These are phyloP conservation scores for Myrica gale DNA, from an alignment of 306 rosid species.

Conservation along the genomic window DNA sequence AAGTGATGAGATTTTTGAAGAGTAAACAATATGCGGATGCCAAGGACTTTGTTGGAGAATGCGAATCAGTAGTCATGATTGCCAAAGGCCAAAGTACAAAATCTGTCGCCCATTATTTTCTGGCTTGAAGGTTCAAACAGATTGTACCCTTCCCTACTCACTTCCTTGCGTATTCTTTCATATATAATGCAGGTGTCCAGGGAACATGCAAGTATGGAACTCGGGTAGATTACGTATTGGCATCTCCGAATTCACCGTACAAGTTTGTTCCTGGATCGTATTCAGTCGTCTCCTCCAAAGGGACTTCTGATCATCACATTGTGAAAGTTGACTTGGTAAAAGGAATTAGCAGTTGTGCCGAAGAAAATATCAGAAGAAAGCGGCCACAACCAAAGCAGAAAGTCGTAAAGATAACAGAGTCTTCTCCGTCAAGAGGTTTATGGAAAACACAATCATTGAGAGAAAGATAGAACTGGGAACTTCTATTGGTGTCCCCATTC, in stretches of 20 bases:
- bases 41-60: constrained; percentile 75
- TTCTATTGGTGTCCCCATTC: too few relatives aligned
- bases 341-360: constrained; percentile 22
- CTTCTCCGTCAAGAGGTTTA: constrained; percentile 54
- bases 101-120: neutral
- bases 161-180: too few relatives aligned
- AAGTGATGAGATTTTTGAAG: constrained; percentile 73
- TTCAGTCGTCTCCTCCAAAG: constrained; percentile 87
- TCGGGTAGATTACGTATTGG: constrained; percentile 80
- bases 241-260: constrained; percentile 62
- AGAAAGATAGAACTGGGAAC: constrained; percentile 5
- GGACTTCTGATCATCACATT: constrained; percentile 97
- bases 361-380: constrained; percentile 34
- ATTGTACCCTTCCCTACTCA: too few relatives aligned
- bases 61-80: constrained; percentile 80
- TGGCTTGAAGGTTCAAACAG: constrained; percentile 61
- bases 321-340: constrained; percentile 75
- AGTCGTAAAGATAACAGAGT: constrained; percentile 51
- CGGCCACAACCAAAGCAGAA: constrained; percentile 42
- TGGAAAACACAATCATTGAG: constrained; percentile 47
- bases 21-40: constrained; percentile 72
- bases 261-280: constrained; percentile 88
- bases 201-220: constrained; percentile 99
- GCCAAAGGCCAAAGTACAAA: constrained; percentile 96
- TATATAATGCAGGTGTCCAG: constrained; percentile 61